Evolutionary conservation across 1,284 basidiomycete genomes (phyloP).

Genomic region (Earliella scabrosa): DNA sequence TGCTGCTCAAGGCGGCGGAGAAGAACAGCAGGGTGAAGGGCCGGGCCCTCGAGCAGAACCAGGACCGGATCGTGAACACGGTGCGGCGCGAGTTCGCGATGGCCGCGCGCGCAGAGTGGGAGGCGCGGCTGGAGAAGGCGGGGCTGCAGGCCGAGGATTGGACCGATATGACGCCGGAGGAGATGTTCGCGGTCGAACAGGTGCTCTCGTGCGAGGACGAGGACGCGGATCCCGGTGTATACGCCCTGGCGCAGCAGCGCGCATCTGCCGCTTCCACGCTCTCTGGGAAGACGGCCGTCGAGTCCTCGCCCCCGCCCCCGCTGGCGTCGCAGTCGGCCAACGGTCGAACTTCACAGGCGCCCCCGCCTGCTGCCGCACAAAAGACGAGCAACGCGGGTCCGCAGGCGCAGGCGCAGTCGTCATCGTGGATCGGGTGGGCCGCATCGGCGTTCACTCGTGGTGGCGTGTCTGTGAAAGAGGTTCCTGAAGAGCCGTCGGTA

Average conservation of each 20-base stretch:
- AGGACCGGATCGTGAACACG: slow-evolving; percentile 15
- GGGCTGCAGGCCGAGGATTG: slow-evolving; percentile 24
- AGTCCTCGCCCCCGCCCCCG: slow-evolving; percentile 11
- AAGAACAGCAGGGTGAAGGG: slow-evolving; percentile 15
- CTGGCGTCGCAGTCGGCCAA: not conserved
- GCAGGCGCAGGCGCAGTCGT: slow-evolving; percentile 10
- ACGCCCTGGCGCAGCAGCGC: slow-evolving; percentile 1
- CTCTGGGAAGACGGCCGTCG: slow-evolving; percentile 8
- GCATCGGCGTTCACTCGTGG: not conserved
- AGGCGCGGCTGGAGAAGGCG: slow-evolving; percentile 18
- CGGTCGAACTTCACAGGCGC: slow-evolving; percentile 7
- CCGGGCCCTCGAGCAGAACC: slow-evolving; percentile 7
- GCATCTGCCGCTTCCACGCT: not conserved
- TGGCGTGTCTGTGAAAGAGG: slow-evolving; percentile 7
- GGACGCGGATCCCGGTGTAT: slow-evolving; percentile 5
- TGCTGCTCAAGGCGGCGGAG: slow-evolving; percentile 13
- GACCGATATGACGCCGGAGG: slow-evolving; percentile 21
- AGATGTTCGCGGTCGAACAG: slow-evolving; percentile 25
- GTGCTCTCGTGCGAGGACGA: slow-evolving; percentile 19
- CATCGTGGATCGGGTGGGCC: slow-evolving; percentile 10
- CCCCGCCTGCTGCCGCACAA: slow-evolving; percentile 6
- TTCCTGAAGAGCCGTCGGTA: slow-evolving; percentile 16
- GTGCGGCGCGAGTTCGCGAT: slow-evolving; percentile 20
- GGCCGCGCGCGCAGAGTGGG: slow-evolving; percentile 23
- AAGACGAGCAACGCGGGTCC: slow-evolving; percentile 7